Conservation (phyloP, 2,329 filamentous ascomycete genomes). For the Dichotomopilus funicola region DNA sequence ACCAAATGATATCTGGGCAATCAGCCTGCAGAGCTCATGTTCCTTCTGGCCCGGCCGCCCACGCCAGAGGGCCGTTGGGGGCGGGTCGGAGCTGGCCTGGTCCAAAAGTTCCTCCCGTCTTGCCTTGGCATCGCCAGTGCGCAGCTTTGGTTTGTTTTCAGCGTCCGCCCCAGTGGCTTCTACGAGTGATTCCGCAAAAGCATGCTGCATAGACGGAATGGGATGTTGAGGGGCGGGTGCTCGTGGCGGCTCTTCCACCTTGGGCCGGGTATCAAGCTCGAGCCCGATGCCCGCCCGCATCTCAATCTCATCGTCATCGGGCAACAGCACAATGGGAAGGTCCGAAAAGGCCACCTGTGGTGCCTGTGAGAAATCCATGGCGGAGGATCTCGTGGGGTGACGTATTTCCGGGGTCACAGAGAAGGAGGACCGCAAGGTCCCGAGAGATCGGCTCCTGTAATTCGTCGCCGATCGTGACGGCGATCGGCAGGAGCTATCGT, state of each 20-base stretch:
- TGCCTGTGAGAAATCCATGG: slow-evolving; percentile 17
- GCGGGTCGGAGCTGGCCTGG: slow-evolving; percentile 59
- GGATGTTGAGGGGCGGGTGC: slow-evolving; percentile 50
- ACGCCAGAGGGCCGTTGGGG: slow-evolving; percentile 70
- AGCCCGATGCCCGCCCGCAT: slow-evolving; percentile 14
- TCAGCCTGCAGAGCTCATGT: slow-evolving; percentile 83
- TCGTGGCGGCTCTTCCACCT: slow-evolving; percentile 4
- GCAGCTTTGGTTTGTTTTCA: slow-evolving; percentile 45
- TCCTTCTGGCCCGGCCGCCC: slow-evolving; percentile 68
- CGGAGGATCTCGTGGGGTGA: slow-evolving; percentile 16
- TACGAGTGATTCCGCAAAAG: slow-evolving; percentile 74
- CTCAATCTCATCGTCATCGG: slow-evolving; percentile 13
- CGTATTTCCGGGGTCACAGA: slow-evolving; percentile 1
- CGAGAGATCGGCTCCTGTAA: slow-evolving; percentile 3
- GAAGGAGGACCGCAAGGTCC: slow-evolving; percentile 2
- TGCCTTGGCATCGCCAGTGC: slow-evolving; percentile 49
- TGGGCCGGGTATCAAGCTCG: slow-evolving; percentile 10
- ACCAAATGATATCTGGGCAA: slow-evolving; percentile 89
- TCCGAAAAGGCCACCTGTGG: background rate
- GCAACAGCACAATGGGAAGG: slow-evolving; percentile 23
- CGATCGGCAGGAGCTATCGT: slow-evolving; percentile 22
- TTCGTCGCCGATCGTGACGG: slow-evolving; percentile 20
- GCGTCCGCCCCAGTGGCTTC: slow-evolving; percentile 55
- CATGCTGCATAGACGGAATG: slow-evolving; percentile 68
- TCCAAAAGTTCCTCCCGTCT: slow-evolving; percentile 64